phyloP scores from a whole-genome alignment of 2,329 filamentous ascomycete genomes.

The Calonectria leucothoes region DNA sequence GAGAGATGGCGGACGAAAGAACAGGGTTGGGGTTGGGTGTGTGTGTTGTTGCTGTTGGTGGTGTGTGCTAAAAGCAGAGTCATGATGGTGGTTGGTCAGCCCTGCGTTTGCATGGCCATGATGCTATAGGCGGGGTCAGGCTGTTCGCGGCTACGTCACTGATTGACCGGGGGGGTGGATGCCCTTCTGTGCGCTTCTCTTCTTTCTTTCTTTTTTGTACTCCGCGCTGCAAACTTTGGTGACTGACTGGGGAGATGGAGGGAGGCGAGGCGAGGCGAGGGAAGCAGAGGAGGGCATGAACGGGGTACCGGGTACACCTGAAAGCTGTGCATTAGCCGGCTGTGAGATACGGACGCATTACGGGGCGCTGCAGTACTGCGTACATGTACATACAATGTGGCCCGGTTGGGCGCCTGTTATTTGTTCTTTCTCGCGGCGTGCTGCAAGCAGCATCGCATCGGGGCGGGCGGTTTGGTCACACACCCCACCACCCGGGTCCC shows the following conservation, averaged over 20 bases:
- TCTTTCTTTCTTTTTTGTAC: neutral
- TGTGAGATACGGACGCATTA: neutral
- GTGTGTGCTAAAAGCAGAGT: neutral
- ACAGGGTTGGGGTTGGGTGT: neutral
- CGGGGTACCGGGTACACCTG: neutral
- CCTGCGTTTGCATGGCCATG: conserved; percentile 16
- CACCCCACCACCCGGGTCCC: neutral
- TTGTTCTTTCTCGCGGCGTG: neutral
- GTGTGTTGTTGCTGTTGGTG: neutral
- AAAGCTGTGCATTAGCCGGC: neutral
- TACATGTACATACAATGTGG: neutral
- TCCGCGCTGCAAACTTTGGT: neutral
- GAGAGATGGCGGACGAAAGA: no score
- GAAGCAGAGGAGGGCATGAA: neutral
- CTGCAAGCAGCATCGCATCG: neutral
- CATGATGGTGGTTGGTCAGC: conserved; percentile 19
- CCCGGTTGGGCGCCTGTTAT: neutral
- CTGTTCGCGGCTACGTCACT: conserved; percentile 26
- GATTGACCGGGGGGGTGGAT: neutral
- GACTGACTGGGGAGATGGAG: neutral
- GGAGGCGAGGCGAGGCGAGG: neutral
- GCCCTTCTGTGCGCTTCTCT: neutral
- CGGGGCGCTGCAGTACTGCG: neutral
- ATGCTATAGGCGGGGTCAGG: conserved; percentile 16
- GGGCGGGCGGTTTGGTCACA: neutral